A percentile compares a stretch with the other conserved stretches of the same genome.
phyloP scores from a whole-genome alignment of 257 asterid species.

The Solanum sejunctum region DNA sequence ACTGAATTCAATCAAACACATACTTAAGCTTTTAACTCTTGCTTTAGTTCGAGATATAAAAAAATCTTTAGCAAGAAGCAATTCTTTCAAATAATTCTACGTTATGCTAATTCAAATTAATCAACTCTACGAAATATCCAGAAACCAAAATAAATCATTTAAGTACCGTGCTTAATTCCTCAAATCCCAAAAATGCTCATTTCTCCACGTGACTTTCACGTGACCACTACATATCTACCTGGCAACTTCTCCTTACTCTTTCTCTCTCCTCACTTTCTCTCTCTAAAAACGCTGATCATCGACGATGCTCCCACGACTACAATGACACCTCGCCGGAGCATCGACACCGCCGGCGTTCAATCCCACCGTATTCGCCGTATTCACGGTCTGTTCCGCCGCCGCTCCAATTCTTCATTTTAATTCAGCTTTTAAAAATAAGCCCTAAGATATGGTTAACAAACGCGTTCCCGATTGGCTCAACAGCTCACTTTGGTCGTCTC shows the following conservation, averaged over 20 bases:
- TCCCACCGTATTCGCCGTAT: not conserved
- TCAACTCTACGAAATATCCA: too few species aligned
- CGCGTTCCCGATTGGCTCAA: constrained; percentile 75
- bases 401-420: not conserved
- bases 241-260: not conserved
- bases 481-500: constrained; percentile 67
- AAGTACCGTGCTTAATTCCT: too few species aligned
- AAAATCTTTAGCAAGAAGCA: too few species aligned
- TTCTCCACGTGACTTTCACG: not conserved
- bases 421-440: not conserved
- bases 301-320: not conserved
- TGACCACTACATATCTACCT: not conserved
- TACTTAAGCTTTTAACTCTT: too few species aligned
- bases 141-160: too few species aligned
- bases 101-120: too few species aligned
- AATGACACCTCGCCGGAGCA: not conserved
- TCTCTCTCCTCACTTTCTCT: not conserved
- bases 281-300: not conserved
- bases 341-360: not conserved
- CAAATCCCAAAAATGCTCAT: not conserved
- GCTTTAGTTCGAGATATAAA: too few species aligned
- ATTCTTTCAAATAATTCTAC: too few species aligned
- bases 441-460: constrained; percentile 4
- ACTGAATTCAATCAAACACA: too few species aligned
- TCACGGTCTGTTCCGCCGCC: not conserved